These are phyloP conservation scores for Blastocystis sp. DNA, from an alignment of 352 stramenopile species.

Conservation along the genomic window DNA sequence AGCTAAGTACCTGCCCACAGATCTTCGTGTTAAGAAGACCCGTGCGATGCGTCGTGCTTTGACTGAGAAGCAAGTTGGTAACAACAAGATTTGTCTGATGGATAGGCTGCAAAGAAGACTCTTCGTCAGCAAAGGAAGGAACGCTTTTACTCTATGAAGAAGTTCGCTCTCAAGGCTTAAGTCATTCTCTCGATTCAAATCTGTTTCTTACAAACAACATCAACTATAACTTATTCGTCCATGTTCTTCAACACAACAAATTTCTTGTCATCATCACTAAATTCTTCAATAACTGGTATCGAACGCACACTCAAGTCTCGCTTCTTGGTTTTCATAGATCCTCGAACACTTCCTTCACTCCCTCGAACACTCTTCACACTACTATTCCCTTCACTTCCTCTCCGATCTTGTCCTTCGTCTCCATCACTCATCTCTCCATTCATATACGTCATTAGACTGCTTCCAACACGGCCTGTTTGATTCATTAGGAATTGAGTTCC, in stretches of 20 bases:
- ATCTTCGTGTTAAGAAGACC: slow-evolving; percentile 96
- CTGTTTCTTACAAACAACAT: background rate
- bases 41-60: slow-evolving; percentile 90
- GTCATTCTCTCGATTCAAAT: slow-evolving; percentile 37
- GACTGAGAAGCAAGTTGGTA: slow-evolving; percentile 87
- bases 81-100: slow-evolving; percentile 72
- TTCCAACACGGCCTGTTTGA: background rate
- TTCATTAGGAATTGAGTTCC: slow-evolving; percentile 11
- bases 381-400: too few relatives aligned
- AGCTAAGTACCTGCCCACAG: slow-evolving; percentile 92
- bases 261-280: background rate
- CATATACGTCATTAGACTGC: background rate
- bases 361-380: background rate
- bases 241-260: background rate
- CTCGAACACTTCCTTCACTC: background rate
- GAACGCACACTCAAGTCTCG: background rate
- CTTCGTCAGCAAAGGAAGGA: slow-evolving; percentile 80
- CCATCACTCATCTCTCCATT: slow-evolving; percentile 9
- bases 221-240: background rate
- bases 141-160: slow-evolving; percentile 86
- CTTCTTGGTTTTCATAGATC: background rate
- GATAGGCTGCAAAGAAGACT: slow-evolving; percentile 67
- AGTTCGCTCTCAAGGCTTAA: slow-evolving; percentile 95
- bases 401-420: background rate
- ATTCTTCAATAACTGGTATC: background rate